These are phyloP conservation scores for Diaporthe ilicicola DNA, from an alignment of 2,329 filamentous ascomycete species.

Conservation along the genomic window DNA sequence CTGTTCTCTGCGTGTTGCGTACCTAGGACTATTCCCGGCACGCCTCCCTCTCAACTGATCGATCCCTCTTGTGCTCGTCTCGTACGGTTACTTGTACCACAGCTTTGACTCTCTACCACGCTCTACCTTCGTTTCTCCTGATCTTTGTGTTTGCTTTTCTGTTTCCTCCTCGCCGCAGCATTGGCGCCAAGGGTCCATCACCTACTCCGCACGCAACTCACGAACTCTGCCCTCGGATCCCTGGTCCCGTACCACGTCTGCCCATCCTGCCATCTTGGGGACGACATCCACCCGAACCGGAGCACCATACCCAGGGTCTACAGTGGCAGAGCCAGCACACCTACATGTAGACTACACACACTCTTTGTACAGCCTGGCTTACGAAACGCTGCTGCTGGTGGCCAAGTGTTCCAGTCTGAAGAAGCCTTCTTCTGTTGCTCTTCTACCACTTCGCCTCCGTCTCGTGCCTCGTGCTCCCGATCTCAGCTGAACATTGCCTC, in stretches of 20 bases:
- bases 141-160: neutral
- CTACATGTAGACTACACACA: neutral
- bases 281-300: neutral
- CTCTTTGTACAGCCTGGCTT: slow-evolving; percentile 6
- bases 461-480: neutral
- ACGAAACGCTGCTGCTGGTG: slow-evolving; percentile 17
- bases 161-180: slow-evolving; percentile 2
- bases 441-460: neutral
- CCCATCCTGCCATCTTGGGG: neutral
- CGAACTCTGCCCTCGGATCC: slow-evolving; percentile 7
- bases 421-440: neutral
- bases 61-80: neutral
- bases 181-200: slow-evolving; percentile 16
- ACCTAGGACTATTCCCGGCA: neutral
- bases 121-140: slow-evolving; percentile 17
- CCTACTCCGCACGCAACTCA: neutral
- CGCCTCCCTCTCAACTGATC: neutral
- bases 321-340: slow-evolving; percentile 17
- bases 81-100: slow-evolving; percentile 13
- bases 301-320: neutral
- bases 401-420: slow-evolving; percentile 13
- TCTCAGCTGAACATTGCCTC: neutral
- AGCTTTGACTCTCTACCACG: neutral
- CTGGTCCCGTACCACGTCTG: neutral
- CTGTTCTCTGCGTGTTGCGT: neutral